Evolutionary conservation across 1,284 basidiomycete genomes (phyloP), one percentile per base, ranked within the genome.

Genomic region (Athelia sp.): DNA sequence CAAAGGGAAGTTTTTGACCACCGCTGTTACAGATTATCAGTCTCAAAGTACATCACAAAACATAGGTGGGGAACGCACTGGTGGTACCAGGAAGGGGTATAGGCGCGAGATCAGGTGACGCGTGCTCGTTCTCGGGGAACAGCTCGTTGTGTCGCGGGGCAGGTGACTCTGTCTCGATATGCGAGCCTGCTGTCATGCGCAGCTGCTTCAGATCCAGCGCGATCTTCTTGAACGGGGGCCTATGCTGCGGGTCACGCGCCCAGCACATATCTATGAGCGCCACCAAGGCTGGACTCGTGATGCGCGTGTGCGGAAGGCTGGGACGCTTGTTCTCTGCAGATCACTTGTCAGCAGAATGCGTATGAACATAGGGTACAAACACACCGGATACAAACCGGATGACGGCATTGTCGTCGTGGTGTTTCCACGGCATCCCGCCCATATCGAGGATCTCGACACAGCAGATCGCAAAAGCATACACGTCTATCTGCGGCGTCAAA

Each of bases 391-490:
- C 82, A 24, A 83, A 75, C 48, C 74, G 72, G 18, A 76, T 66
- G 10, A 90, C 81, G 0, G 72, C 62, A 15, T 74, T 69, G 54
- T 90, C 87, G 52, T 84, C 79, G 50, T 77, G 63, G 23, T 69
- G 66, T 6, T 67, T 68, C 86, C 82, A 90, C 2, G 79, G 87
- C 50, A 81, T 65, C 24, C 68, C 69, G 15, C 84, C 85, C 68
- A 82, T 78, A 1, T 69, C 73, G 21, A 90, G 64, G 50, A 89
- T 77, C 66, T 91, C 88, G 22, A 83, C 71, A 53, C 84, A 86
- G 42, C 74, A 77, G 40, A 90, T 82, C 0, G 82, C 81, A 59
- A 84, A 91, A 1, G 87, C 78, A 57, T 89, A 91, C 0, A 88
- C 78, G 57, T 90, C 87, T 52, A 78, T 76, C 50, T 77, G 72